Percentiles rank a stretch among this genome's conserved stretches.
phyloP scores from a whole-genome alignment of 139 green algal genomes.

The Gonium pectorale region DNA sequence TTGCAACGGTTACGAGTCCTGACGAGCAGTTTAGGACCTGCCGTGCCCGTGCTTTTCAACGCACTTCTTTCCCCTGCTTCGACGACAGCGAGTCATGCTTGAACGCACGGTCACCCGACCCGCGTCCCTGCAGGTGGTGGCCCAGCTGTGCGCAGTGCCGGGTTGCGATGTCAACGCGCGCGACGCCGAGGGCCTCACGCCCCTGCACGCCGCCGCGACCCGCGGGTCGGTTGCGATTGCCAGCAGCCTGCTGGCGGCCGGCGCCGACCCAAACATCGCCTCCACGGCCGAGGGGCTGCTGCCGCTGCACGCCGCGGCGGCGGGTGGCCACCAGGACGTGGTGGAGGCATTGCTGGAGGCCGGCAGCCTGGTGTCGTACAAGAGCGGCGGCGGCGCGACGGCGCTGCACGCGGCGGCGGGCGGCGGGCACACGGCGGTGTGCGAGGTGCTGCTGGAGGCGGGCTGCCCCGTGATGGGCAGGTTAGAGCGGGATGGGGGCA shows the following conservation, averaged over 20 bases:
- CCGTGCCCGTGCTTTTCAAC: too few relatives aligned
- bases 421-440: conserved; percentile 10
- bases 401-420: conserved; percentile 36
- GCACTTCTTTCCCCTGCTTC: neutral
- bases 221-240: neutral
- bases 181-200: conserved; percentile 26
- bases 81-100: too few relatives aligned
- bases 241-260: conserved; percentile 1
- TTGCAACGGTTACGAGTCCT: too few relatives aligned
- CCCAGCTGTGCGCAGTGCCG: neutral
- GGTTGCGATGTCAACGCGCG: conserved; percentile 15
- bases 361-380: conserved; percentile 31
- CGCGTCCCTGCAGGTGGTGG: too few relatives aligned
- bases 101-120: too few relatives aligned
- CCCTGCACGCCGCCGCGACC: conserved; percentile 17
- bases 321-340: conserved; percentile 7
- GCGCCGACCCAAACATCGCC: conserved; percentile 34
- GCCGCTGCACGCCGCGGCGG: conserved; percentile 34
- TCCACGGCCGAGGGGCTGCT: conserved; percentile 7
- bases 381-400: conserved; percentile 22
- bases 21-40: too few relatives aligned
- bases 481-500: too few relatives aligned
- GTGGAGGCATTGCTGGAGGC: conserved; percentile 34
- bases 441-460: conserved; percentile 33
- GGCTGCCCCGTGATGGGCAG: conserved; percentile 33